These are phyloP conservation scores for Juglanconis sp. DNA, from an alignment of 2,329 filamentous ascomycete genomes.

Conservation along the genomic window DNA sequence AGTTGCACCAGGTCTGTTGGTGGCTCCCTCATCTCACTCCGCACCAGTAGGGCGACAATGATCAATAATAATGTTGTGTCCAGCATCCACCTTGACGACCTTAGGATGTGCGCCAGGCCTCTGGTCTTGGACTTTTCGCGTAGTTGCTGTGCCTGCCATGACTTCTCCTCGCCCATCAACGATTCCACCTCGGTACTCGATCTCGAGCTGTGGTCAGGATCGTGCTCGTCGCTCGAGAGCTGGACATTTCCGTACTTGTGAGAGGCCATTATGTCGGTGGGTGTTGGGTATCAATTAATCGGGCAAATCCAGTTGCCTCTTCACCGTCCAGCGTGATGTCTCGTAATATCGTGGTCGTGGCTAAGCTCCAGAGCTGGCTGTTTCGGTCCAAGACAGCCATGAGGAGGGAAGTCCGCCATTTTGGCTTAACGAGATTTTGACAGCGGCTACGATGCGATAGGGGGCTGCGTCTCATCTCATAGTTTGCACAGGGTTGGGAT, in stretches of 20 bases:
- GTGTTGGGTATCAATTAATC: neutral
- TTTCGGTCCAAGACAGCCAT: neutral
- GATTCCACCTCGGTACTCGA: conserved; percentile 39
- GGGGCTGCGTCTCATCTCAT: neutral
- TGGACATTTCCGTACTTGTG: conserved; percentile 31
- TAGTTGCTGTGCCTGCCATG: conserved; percentile 28
- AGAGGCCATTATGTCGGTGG: conserved; percentile 7
- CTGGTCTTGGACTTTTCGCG: conserved; percentile 23
- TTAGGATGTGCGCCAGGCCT: conserved; percentile 25
- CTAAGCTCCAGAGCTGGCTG: neutral
- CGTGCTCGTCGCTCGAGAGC: conserved; percentile 25
- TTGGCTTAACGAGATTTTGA: conserved; percentile 1
- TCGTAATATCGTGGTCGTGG: neutral
- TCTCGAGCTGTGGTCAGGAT: conserved; percentile 29
- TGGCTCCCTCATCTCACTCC: conserved; percentile 26
- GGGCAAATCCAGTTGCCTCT: conserved; percentile 11
- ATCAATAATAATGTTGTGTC: conserved; percentile 36
- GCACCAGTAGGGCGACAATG: conserved; percentile 34
- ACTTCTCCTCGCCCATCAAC: conserved; percentile 37
- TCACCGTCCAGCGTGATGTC: conserved; percentile 11
- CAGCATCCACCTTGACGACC: conserved; percentile 34
- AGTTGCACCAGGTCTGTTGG: conserved; percentile 29
- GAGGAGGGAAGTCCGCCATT: neutral
- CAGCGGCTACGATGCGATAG: neutral
- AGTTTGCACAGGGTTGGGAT: conserved; percentile 7